Base-by-base conservation (phyloP, 208 protist species). In the Wallacemonas sp. region DNA sequence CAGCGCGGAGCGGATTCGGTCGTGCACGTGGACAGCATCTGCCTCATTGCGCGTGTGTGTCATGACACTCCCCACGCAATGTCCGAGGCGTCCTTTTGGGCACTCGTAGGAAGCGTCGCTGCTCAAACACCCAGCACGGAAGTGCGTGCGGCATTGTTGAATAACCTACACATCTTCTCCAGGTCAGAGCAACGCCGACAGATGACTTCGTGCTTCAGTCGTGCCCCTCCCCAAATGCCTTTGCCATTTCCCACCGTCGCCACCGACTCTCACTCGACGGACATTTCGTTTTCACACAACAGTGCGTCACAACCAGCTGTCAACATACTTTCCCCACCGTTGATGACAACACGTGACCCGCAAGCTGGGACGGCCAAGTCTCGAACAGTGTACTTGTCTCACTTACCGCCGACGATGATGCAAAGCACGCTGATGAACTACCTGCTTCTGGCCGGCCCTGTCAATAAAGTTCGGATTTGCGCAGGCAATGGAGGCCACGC, bases 391-490 rank as follows among this genome's bases (percentile, higher is more conserved):
- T 91, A 92, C 62, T 51, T 95, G 6, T 95, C 89, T 0, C 86
- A 89, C 60, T 61, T 95, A 15, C 79, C 86, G 3, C 71, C 82
- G 5, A 51, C 69, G 45, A 59, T 92, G 30, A 72, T 84, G 28
- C 81, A 90, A 72, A 74, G 56, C 30, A 79, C 68, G 36, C 75
- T 95, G 26, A 80, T 84, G 62, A 79, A 86, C 41, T 59, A 92
- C 22, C 69, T 95, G 15, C 54, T 54, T 9, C 59, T 70, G 21
- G 80, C 74, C 1, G 89, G 89, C 4, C 49, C 53, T 2, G 86
- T 95, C 34, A 92, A 89, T 70, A 92, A 90, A 62, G 82, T 95
- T 11, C 85, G 89, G 47, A 42, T 95, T 21, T 95, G 89, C 65
- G 66, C 69, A 33, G 79, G 84, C 36, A 82, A 54, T 33, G 79